Percentiles rank a stretch among this genome's conserved stretches.
Conservation (phyloP, 306 rosid species). For the Purshia tridentata region DNA sequence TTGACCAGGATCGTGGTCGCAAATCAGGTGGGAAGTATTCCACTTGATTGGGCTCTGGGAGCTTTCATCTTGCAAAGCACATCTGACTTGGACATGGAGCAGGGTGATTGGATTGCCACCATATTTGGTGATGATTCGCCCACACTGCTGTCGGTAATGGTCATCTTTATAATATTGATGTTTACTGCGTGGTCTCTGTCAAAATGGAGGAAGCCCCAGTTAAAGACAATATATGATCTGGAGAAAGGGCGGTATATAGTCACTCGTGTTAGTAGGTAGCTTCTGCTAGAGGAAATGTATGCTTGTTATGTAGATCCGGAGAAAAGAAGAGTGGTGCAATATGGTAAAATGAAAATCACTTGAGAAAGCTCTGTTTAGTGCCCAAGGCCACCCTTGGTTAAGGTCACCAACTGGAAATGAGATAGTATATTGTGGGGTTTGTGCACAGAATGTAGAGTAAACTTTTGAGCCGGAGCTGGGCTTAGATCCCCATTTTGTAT, state of each 20-base stretch:
- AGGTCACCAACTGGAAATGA: constrained; percentile 17
- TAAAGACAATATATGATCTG: constrained; percentile 85
- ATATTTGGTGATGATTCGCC: constrained; percentile 53
- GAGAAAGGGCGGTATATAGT: constrained; percentile 88
- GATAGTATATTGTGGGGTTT: constrained; percentile 30
- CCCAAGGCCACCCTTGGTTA: constrained; percentile 10
- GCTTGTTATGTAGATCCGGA: constrained; percentile 24
- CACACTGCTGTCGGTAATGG: constrained; percentile 52
- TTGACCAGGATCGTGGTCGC: constrained; percentile 66
- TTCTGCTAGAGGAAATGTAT: constrained; percentile 13
- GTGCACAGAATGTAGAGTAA: constrained; percentile 36
- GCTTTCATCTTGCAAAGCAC: constrained; percentile 88
- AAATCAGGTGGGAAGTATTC: constrained; percentile 68
- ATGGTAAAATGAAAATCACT: constrained; percentile 12
- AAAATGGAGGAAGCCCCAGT: constrained; percentile 83
- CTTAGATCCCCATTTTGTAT: constrained; percentile 35
- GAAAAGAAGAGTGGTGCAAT: constrained; percentile 23
- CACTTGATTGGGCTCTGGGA: constrained; percentile 99
- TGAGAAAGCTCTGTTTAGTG: constrained; percentile 27
- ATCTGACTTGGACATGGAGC: constrained; percentile 42
- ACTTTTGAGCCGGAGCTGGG: constrained; percentile 27
- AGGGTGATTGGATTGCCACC: constrained; percentile 48
- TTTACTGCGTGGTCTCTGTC: constrained; percentile 82
- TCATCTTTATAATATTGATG: constrained; percentile 55
- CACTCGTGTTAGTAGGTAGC: constrained; percentile 55